Evolutionary conservation across 2,329 filamentous ascomycete genomes (phyloP), one percentile per base, ranked within the genome.

Genomic region (Trichoderma sp.): DNA sequence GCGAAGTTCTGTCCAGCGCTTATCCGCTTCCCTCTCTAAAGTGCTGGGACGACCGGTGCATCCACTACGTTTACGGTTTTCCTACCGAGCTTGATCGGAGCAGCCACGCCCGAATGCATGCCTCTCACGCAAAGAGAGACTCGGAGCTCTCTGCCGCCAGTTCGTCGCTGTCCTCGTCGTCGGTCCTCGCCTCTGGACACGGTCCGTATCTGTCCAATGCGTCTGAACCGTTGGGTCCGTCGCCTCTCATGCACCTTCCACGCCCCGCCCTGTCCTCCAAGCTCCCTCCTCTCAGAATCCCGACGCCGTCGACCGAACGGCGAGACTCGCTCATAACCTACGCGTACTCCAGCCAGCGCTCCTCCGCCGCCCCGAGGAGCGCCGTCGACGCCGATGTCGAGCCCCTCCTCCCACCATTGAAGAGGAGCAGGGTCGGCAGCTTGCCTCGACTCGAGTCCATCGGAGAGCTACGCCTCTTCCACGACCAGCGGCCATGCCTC

Each of bases 31-130:
- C 73, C 34, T 72, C 83, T 12, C 83, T 83, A 75, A 87, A 86
- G 74, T 88, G 86, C 75, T 83, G 79, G 76, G 79, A 87, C 70
- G 83, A 87, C 63, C 79, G 79, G 67, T 88, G 86, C 72, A 76
- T 85, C 68, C 82, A 86, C 74, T 88, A 87, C 74, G 82, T 88
- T 42, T 88, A 88, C 70, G 86, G 86, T 34, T 87, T 87, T 72
- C 73, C 79, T 39, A 83, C 80, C 67, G 78, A 78, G 42, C 78
- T 83, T 63, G 85, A 87, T 69, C 81, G 84, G 63, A 84, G 87
- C 66, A 78, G 79, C 39, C 86, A 88, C 73, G 73, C 79, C 48
- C 80, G 78, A 69, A 78, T 84, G 64, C 85, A 88, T 56, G 76
- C 77, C 25, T 71, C 74, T 15, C 72, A 70, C 52, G 64, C 69